Evolutionary conservation across 305 asterid species (phyloP).

Genomic region (Ilex paraguariensis): DNA sequence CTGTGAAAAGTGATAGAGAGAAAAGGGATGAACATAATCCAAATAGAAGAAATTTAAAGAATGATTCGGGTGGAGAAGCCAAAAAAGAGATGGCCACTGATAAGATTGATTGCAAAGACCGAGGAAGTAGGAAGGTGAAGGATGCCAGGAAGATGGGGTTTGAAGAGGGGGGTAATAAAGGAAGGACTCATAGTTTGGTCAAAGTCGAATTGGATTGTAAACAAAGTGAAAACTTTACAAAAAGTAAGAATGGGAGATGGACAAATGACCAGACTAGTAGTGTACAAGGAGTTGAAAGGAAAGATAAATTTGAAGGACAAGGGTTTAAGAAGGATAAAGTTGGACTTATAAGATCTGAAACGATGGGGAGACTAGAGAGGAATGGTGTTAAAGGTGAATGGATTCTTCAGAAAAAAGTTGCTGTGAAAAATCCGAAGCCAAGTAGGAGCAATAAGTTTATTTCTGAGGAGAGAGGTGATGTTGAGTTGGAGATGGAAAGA

Average conservation of each 20-base stretch:
- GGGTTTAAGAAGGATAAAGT: neutral
- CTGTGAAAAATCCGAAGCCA: constrained; percentile 15
- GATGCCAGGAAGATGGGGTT: constrained; percentile 1
- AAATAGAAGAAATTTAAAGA: neutral
- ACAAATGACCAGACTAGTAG: neutral
- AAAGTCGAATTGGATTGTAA: neutral
- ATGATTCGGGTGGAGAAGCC: constrained; percentile 11
- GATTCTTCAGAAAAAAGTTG: constrained; percentile 13
- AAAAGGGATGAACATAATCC: constrained; percentile 2
- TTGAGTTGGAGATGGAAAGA: constrained; percentile 43
- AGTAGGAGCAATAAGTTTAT: constrained; percentile 4
- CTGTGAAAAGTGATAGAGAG: constrained; percentile 45
- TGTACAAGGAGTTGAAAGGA: neutral
- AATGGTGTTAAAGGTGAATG: constrained; percentile 13
- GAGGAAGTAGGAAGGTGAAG: constrained; percentile 6
- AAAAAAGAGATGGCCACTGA: constrained; percentile 11
- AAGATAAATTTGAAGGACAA: constrained; percentile 10
- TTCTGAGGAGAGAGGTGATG: constrained; percentile 19
- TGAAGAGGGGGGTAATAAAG: constrained; percentile 17
- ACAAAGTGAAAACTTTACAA: neutral
- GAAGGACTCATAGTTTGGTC: neutral
- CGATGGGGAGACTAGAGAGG: neutral
- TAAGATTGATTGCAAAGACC: constrained; percentile 2
- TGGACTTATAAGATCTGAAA: neutral
- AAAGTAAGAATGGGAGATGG: constrained; percentile 4